Conservation (phyloP, 1,139 yeast species). For the Hanseniaspora sp. region DNA sequence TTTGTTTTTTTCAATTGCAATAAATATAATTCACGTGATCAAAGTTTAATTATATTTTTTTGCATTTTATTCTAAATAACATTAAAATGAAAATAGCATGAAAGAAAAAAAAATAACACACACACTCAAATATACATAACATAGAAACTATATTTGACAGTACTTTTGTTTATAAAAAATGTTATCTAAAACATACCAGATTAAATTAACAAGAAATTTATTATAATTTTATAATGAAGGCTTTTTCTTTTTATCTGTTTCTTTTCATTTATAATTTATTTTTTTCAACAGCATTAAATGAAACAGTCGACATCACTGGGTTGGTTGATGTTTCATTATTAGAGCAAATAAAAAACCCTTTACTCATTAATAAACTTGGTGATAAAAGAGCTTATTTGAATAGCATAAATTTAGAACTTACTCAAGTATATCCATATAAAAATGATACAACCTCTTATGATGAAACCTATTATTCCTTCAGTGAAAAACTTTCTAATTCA, state of each 20-base stretch:
- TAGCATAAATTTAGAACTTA: constrained; percentile 21
- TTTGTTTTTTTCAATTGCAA: no score
- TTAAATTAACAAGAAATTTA: no score
- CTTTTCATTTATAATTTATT: not conserved
- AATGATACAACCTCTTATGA: constrained; percentile 10
- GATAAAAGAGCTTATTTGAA: constrained; percentile 21
- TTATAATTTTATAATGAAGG: not conserved
- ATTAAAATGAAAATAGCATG: no score
- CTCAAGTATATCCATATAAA: constrained; percentile 24
- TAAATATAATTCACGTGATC: not conserved
- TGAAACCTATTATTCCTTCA: not conserved
- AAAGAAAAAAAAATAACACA: no score
- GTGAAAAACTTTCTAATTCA: constrained; percentile 14
- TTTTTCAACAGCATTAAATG: not conserved
- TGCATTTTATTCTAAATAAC: no score
- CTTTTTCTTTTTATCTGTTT: not conserved
- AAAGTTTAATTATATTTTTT: no score
- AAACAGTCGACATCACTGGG: not conserved
- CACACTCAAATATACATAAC: no score
- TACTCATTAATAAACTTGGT: not conserved
- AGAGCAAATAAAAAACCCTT: not conserved
- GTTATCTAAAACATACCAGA: not conserved
- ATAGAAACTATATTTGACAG: no score
- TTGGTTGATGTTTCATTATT: not conserved
- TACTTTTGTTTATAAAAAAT: no score